Conservation (phyloP, 306 rosid genomes). For the Boehmeria nivea region DNA sequence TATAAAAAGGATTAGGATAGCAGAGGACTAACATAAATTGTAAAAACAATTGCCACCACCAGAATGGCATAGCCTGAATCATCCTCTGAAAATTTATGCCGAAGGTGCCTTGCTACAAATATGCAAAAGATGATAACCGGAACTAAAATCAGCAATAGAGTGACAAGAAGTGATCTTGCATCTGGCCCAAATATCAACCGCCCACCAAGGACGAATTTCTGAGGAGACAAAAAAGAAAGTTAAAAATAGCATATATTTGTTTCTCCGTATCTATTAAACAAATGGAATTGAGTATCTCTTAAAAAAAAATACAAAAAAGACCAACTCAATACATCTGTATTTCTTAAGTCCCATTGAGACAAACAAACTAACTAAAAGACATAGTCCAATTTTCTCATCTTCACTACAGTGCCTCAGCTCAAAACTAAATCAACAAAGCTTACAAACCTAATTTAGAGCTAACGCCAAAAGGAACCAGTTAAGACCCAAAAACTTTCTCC, state of each 20-base stretch:
- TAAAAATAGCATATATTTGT: too few relatives aligned
- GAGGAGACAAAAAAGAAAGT: conserved; percentile 31
- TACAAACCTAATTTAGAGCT: too few relatives aligned
- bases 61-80: conserved; percentile 67
- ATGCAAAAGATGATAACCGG: conserved; percentile 71
- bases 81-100: conserved; percentile 62
- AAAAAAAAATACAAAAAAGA: too few relatives aligned
- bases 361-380: background rate
- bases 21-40: conserved; percentile 54
- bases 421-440: conserved; percentile 28
- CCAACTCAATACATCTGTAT: too few relatives aligned
- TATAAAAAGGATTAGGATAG: too few relatives aligned
- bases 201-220: conserved; percentile 84
- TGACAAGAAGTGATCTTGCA: conserved; percentile 71
- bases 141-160: conserved; percentile 61
- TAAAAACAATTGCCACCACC: conserved; percentile 61
- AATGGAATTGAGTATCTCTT: too few relatives aligned
- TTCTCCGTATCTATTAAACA: too few relatives aligned
- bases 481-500: too few relatives aligned
- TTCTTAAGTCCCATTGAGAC: background rate
- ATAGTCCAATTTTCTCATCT: conserved; percentile 3
- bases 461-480: too few relatives aligned
- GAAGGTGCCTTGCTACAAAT: conserved; percentile 79
- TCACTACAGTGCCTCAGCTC: conserved; percentile 18
- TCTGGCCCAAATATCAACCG: conserved; percentile 92